Percentiles rank a stretch among this genome's conserved stretches.
Evolutionary conservation across 345 rosid genomes (phyloP).

Genomic region (Melaleuca quinquenervia): DNA sequence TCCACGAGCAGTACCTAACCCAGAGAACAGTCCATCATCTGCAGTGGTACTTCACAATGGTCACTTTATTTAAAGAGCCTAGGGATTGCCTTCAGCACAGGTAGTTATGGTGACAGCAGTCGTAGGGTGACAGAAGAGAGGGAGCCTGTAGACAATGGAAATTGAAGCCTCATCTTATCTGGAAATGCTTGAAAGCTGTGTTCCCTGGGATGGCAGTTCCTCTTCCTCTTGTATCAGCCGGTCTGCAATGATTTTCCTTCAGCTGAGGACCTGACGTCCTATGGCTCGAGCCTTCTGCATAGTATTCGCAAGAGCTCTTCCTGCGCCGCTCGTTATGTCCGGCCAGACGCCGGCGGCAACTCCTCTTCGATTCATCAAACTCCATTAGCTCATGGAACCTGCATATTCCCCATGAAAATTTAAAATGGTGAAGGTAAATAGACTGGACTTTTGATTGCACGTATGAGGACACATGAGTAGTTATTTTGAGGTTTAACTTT

Average conservation of each 20-base stretch:
- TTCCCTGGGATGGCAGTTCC: constrained; percentile 20
- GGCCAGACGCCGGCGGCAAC: constrained; percentile 66
- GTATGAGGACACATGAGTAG: background rate
- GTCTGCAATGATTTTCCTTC: constrained; percentile 26
- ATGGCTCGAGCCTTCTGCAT: constrained; percentile 48
- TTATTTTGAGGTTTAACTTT: background rate
- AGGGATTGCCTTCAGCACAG: background rate
- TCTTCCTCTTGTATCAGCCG: constrained; percentile 22
- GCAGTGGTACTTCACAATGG: background rate
- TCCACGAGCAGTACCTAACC: background rate
- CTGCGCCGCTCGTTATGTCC: constrained; percentile 83
- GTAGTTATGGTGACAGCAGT: background rate
- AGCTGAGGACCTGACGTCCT: constrained; percentile 14
- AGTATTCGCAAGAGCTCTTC: constrained; percentile 40
- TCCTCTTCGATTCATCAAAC: constrained; percentile 78
- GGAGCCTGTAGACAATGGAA: constrained; percentile 25
- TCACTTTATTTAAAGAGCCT: background rate
- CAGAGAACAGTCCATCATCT: background rate
- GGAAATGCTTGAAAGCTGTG: constrained; percentile 22
- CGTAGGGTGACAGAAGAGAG: constrained; percentile 73
- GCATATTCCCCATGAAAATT: background rate
- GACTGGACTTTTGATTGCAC: background rate
- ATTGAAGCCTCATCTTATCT: constrained; percentile 29
- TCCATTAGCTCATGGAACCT: constrained; percentile 61
- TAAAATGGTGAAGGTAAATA: background rate